Base-by-base conservation (phyloP, 169 alveolate genomes). In the Plasmodium coatneyi region DNA sequence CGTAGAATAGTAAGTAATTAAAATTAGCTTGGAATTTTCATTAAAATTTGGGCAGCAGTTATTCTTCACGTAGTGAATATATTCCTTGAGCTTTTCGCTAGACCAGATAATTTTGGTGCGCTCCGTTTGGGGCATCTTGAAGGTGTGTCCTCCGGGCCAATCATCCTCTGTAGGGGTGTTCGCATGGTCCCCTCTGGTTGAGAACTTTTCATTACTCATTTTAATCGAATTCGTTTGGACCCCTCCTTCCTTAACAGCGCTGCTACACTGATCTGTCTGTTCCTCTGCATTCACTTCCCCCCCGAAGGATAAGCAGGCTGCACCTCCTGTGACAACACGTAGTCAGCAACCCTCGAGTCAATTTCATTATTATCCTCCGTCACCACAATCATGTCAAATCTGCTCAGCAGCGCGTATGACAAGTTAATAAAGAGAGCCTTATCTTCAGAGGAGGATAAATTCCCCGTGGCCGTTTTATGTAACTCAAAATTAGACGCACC, bases 321-420 rank as follows among this genome's bases (percentile, higher is more conserved):
- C 30, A 60, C 28, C 28, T 83, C 92, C 36, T 71, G 82, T n/a
- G 82, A 16, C 25, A 86, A 76, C 19, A 86, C 82, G 22, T 80
- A 79, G 71, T 87, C 93, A 16, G 93, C 93, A 78, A 87, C 34
- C 71, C 66, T 56, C 10, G 81, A 54, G 79, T 87, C 93, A 22
- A 80, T 87, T 36, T 87, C 76, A 36, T 25, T 71, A 66, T 56
- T 87, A n/a, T 87, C 93, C 71, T 87, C 93, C 22, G 95, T 43
- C 49, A 95, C 93, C 14, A 95, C 92, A 16, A 97, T 95, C 56
- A 95, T 84, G 83, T 97, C 98, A 49, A 97, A 97, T 36, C 98
- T 84, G 82, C 95, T 91, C 9, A 91, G 49, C 10, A 91, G 74
- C 34, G 95, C 82, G 74, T 80, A 91, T 2, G 95, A 87, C 3